A percentile compares a stretch with the other conserved stretches of the same genome.
phyloP scores from a whole-genome alignment of 306 rosid species.

The Aeschynomene evenia region DNA sequence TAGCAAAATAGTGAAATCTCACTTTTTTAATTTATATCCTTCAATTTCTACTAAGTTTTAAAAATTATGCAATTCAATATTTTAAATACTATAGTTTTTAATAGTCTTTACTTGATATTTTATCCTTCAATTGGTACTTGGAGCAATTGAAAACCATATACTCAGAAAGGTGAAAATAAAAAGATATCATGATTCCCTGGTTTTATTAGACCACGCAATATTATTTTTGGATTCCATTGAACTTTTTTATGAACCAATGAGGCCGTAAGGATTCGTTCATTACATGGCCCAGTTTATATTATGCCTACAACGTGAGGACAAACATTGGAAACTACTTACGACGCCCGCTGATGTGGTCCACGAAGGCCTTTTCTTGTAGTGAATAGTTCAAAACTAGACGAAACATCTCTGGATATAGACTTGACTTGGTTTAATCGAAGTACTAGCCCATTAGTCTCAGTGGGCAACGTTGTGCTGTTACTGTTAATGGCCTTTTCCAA shows the following conservation, averaged over 20 bases:
- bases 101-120: too few species aligned
- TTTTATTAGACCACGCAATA: neutral
- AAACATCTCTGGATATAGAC: constrained; percentile 15
- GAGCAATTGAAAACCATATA: too few species aligned
- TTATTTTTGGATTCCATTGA: too few species aligned
- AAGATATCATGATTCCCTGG: too few species aligned
- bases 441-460: constrained; percentile 9
- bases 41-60: too few species aligned
- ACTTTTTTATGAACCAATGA: constrained; percentile 10
- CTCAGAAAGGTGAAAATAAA: too few species aligned
- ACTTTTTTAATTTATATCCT: too few species aligned
- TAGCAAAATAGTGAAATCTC: too few species aligned
- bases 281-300: neutral
- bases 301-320: neutral
- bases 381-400: neutral
- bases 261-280: too few species aligned
- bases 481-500: constrained; percentile 17
- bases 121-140: too few species aligned
- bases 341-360: neutral
- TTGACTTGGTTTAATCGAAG: neutral
- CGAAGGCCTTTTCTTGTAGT: neutral
- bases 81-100: too few species aligned
- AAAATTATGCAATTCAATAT: too few species aligned
- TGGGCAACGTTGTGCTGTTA: neutral
- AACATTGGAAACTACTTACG: neutral